These are phyloP conservation scores for Dentipellis sp. DNA, from an alignment of 768 basidiomycete species.

Conservation along the genomic window DNA sequence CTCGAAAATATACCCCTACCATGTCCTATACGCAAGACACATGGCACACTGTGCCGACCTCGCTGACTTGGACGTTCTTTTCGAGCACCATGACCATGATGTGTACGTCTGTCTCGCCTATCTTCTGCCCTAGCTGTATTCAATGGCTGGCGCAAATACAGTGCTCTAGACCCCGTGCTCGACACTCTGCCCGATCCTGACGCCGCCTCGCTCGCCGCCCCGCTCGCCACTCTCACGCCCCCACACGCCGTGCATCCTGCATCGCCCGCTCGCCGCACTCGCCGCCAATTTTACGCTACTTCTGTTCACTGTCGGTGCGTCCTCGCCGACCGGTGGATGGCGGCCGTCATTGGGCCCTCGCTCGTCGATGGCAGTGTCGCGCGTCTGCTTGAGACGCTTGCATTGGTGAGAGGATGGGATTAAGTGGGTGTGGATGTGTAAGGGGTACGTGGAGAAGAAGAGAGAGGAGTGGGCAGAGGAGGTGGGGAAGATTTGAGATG, in stretches of 20 bases:
- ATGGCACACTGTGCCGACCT: too few species aligned
- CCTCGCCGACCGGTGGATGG: constrained; percentile 67
- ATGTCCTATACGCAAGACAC: too few species aligned
- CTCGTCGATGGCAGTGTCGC: constrained; percentile 53
- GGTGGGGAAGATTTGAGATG: constrained; percentile 48
- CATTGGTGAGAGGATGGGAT: constrained; percentile 41
- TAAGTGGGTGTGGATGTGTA: constrained; percentile 53
- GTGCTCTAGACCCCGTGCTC: not conserved
- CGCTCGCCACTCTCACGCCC: constrained; percentile 19
- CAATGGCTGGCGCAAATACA: not conserved
- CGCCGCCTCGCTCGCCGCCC: too few species aligned
- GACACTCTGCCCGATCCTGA: constrained; percentile 2
- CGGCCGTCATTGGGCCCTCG: constrained; percentile 58
- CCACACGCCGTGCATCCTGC: constrained; percentile 17
- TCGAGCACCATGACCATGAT: not conserved
- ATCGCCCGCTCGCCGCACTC: constrained; percentile 25
- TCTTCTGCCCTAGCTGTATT: not conserved
- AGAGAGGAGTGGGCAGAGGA: constrained; percentile 57
- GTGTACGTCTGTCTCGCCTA: not conserved
- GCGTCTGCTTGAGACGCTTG: constrained; percentile 64
- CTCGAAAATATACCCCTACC: too few species aligned
- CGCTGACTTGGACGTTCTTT: not conserved
- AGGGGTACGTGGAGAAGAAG: constrained; percentile 48
- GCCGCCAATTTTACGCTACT: constrained; percentile 64
- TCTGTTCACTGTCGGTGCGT: constrained; percentile 60